Evolutionary conservation across 768 basidiomycete species (phyloP), one percentile per base, ranked within the genome.

Genomic region (Boletellus ananas): DNA sequence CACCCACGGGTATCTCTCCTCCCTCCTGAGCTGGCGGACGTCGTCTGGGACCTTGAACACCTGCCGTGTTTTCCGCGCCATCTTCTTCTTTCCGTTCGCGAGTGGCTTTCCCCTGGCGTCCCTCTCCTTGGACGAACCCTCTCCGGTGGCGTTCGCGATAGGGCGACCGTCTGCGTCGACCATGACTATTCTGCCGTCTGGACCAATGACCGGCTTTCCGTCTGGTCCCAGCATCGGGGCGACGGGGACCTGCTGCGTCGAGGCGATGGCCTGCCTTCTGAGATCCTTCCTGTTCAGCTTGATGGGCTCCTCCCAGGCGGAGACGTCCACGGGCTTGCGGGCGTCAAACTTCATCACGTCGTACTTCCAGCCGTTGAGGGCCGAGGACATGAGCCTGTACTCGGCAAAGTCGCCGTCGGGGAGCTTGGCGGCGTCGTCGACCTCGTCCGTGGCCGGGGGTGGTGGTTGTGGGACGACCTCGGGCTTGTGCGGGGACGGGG

Each of bases 271-370:
- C 42, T 82, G 79, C 44, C 79, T 74, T 55, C 81, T 72, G 50
- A 85, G 67, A 58, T 94, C 88, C 70, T 93, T 94, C 61, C 92
- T 77, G 68, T 94, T 94, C 58, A 94, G 74, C 72, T 87, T 90
- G 62, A 94, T 84, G 13, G 92, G 92, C 51, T 72, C 72, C 29
- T 73, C 66, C 86, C 91, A 93, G 27, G 71, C 68, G 45, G 74
- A 74, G 47, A 90, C 75, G 63, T 92, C 88, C 48, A 90, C 71
- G 14, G 77, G 72, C 60, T 85, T 85, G 49, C 85, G 78, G 31
- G 84, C 81, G 66, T 89, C 84, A 65, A 94, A 91, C 68, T 91
- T 91, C 87, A 94, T 90, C 51, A 94, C 81, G 70, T 93, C 88
- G 76, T 91, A 90, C 64, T 87, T 90, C 89, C 90, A 92, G 23